Evolutionary conservation across 352 stramenopile genomes (phyloP).

Genomic region (Globisporangium nodosum): DNA sequence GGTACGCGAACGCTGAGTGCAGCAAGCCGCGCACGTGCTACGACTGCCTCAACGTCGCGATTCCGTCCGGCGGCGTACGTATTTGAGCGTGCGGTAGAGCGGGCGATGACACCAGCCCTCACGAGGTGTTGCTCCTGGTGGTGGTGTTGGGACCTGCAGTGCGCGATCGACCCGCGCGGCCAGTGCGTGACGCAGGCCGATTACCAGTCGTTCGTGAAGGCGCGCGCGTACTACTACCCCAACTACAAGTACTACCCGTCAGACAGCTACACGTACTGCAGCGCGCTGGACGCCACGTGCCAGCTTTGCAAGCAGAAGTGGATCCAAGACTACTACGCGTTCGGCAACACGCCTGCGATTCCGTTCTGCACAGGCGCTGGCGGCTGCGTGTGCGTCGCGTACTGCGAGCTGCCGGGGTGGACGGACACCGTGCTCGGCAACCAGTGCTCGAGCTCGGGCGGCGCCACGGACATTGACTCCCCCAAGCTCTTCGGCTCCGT

Average conservation of each 20-base stretch:
- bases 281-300: slow-evolving; percentile 27
- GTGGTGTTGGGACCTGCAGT: slow-evolving; percentile 8
- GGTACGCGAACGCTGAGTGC: slow-evolving; percentile 24
- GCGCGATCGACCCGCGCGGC: slow-evolving; percentile 28
- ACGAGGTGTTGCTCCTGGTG: neutral
- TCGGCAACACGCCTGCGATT: slow-evolving; percentile 15
- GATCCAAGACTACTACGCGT: slow-evolving; percentile 21
- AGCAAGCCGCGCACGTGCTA: slow-evolving; percentile 40
- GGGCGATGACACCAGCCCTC: neutral
- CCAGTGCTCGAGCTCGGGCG: slow-evolving; percentile 14
- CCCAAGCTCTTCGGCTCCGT: slow-evolving; percentile 1
- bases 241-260: slow-evolving; percentile 38
- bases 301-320: slow-evolving; percentile 22
- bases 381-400: slow-evolving; percentile 39
- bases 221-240: slow-evolving; percentile 39
- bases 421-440: slow-evolving; percentile 20
- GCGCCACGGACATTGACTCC: neutral
- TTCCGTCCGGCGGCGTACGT: slow-evolving; percentile 4
- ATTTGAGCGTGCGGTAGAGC: neutral
- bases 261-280: slow-evolving; percentile 37
- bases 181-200: slow-evolving; percentile 28
- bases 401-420: slow-evolving; percentile 26
- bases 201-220: slow-evolving; percentile 26
- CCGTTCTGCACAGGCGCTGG: slow-evolving; percentile 27
- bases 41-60: slow-evolving; percentile 49